Evolutionary conservation across 2,329 filamentous ascomycete species (phyloP).

Genomic region (Colletotrichum limetticola): DNA sequence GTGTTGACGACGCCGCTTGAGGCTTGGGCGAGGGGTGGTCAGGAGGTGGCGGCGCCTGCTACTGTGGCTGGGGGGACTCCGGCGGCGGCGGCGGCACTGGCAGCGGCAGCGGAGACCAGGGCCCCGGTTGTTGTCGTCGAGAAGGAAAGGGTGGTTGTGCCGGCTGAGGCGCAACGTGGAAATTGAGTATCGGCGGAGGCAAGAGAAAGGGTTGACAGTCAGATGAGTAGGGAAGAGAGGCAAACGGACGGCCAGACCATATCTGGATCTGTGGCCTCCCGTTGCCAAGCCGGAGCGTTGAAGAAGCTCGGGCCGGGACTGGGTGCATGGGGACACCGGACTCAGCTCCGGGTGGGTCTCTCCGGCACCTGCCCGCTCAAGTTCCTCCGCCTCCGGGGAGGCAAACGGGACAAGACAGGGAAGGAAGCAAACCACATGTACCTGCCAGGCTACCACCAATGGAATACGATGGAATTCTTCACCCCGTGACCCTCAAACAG

Average conservation of each 20-base stretch:
- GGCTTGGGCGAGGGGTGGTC: not conserved
- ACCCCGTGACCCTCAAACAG: too few species aligned
- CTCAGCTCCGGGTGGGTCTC: not conserved
- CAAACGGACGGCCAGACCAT: not conserved
- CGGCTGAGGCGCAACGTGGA: not conserved
- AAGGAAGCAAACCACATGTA: slow-evolving; percentile 10
- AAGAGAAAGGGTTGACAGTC: not conserved
- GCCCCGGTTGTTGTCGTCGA: not conserved
- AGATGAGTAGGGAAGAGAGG: not conserved
- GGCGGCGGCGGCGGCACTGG: not conserved
- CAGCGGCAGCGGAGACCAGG: not conserved
- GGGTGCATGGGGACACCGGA: not conserved
- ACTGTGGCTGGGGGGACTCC: not conserved
- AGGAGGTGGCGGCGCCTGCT: not conserved
- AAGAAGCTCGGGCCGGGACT: not conserved
- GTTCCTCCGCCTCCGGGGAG: not conserved
- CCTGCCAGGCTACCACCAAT: not conserved
- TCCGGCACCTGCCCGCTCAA: slow-evolving; percentile 2
- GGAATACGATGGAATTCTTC: not conserved
- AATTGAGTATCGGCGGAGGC: not conserved
- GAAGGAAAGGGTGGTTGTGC: not conserved
- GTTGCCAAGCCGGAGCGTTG: not conserved
- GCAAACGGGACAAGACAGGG: slow-evolving; percentile 20
- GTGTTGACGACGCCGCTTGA: slow-evolving; percentile 29
- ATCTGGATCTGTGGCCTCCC: slow-evolving; percentile 6